Conservation (phyloP, 208 protist species). For the Ichthyophonus hoferi region DNA sequence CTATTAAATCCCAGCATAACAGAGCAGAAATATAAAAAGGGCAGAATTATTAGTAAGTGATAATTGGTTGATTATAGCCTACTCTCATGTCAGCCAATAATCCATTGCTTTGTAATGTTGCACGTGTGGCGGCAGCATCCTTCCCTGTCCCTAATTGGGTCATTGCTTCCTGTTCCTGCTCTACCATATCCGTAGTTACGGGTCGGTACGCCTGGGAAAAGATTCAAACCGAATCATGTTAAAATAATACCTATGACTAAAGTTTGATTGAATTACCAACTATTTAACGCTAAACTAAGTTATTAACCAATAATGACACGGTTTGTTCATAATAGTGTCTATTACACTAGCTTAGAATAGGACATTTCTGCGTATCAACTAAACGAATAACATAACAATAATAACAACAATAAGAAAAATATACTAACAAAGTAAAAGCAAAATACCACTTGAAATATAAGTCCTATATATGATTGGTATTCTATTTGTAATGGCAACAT, state of each 20-base stretch:
- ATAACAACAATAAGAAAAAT: too few species aligned
- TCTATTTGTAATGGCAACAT: too few species aligned
- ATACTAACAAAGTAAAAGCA: too few species aligned
- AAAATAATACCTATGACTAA: background rate
- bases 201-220: background rate
- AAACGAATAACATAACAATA: background rate
- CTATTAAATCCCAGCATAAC: too few species aligned
- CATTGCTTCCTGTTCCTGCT: slow-evolving; percentile 23
- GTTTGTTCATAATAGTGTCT: background rate
- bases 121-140: slow-evolving; percentile 20
- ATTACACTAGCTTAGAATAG: background rate
- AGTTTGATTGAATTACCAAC: background rate
- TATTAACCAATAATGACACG: too few species aligned
- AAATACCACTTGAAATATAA: too few species aligned
- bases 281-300: background rate
- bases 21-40: too few species aligned
- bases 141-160: background rate
- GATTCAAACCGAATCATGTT: background rate
- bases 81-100: background rate
- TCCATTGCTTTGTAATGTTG: slow-evolving; percentile 26
- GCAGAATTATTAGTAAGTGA: too few species aligned
- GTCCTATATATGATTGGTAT: too few species aligned
- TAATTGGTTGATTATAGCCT: too few species aligned
- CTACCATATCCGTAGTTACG: slow-evolving; percentile 45
- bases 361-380: background rate